Percentiles rank a stretch among this genome's conserved stretches.
Conservation (phyloP, 2,329 filamentous ascomycete genomes). For the Knufia fluminis region DNA sequence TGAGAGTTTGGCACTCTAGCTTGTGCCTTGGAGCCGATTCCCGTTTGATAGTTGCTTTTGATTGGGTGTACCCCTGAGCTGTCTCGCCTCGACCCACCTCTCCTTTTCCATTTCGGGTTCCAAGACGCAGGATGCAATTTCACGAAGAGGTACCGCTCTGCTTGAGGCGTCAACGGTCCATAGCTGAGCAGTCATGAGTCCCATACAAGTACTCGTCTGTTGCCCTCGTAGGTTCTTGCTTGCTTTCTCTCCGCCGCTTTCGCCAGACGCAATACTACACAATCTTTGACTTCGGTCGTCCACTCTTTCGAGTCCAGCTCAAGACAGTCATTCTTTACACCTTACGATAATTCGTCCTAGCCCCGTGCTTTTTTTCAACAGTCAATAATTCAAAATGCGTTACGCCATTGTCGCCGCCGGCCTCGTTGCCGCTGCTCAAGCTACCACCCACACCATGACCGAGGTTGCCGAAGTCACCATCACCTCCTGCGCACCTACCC, state of each 20-base stretch:
- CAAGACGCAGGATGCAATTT: constrained; percentile 4
- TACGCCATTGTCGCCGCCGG: constrained; percentile 29
- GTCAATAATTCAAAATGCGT: constrained; percentile 21
- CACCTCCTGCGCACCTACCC: constrained; percentile 52
- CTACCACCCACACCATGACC: constrained; percentile 40
- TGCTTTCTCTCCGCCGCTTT: constrained; percentile 1
- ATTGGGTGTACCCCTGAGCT: not conserved
- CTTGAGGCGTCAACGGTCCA: not conserved
- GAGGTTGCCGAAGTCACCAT: constrained; percentile 51
- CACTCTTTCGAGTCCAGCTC: constrained; percentile 23
- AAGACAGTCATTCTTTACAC: constrained; percentile 18
- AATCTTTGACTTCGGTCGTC: constrained; percentile 23
- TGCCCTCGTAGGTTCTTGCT: not conserved
- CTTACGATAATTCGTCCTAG: constrained; percentile 10
- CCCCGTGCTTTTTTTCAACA: constrained; percentile 9
- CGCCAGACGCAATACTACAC: constrained; percentile 8
- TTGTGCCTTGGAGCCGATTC: not conserved
- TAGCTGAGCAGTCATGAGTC: not conserved
- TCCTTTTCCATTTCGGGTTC: constrained; percentile 7
- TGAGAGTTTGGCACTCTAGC: not conserved
- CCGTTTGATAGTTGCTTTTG: not conserved
- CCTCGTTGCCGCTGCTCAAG: constrained; percentile 27
- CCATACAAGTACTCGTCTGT: constrained; percentile 3
- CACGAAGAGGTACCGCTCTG: not conserved
- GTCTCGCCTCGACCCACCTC: constrained; percentile 4